Percentiles rank a stretch among this genome's conserved stretches.
These are phyloP conservation scores for Diatrype stigma DNA, from an alignment of 2,329 filamentous ascomycete genomes.

Conservation along the genomic window DNA sequence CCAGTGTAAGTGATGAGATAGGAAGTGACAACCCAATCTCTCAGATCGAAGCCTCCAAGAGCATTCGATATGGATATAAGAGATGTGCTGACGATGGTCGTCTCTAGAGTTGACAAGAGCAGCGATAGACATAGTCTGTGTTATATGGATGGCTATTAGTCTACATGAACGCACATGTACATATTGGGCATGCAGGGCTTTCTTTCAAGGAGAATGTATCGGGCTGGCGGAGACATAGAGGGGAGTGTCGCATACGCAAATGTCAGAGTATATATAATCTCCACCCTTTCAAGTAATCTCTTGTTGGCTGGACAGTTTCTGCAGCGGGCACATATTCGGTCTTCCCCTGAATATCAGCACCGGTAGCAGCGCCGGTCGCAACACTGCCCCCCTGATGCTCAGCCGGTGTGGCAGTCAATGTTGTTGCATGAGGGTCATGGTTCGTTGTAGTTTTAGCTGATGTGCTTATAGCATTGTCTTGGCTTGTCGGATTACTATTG, in stretches of 20 bases:
- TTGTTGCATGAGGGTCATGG: no score
- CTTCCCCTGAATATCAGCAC: not conserved
- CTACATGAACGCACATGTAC: no score
- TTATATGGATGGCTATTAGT: no score
- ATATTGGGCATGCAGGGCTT: no score
- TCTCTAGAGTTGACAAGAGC: constrained; percentile 43
- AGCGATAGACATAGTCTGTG: constrained; percentile 22
- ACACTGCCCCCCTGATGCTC: no score
- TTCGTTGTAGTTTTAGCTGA: no score
- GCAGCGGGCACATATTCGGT: not conserved
- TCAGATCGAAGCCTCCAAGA: constrained; percentile 17
- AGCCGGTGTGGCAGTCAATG: no score
- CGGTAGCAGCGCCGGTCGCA: not conserved
- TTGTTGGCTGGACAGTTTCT: not conserved
- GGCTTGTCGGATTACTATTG: no score
- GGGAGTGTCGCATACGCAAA: constrained; percentile 8
- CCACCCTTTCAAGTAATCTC: constrained; percentile 12
- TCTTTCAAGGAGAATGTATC: no score
- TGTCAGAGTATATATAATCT: constrained; percentile 10
- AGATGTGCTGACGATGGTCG: constrained; percentile 48
- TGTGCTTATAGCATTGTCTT: no score
- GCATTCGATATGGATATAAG: constrained; percentile 39
- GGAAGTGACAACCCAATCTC: constrained; percentile 40
- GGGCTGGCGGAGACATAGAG: no score
- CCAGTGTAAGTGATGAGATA: constrained; percentile 48